Evolutionary conservation across 768 basidiomycete species (phyloP).

Genomic region (Tulasnella sp.): DNA sequence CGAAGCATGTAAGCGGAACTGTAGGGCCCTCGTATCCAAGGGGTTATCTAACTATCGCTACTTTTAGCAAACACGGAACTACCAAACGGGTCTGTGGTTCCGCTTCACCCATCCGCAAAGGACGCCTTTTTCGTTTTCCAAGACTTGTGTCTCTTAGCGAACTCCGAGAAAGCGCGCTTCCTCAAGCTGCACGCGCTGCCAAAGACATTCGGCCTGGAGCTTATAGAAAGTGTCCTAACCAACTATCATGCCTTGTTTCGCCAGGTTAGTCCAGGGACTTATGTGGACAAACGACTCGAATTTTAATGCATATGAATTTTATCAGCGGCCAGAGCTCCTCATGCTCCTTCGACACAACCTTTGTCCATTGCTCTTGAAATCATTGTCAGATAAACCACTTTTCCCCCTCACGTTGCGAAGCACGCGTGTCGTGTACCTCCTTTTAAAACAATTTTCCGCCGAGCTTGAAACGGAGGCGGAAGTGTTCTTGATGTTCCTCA

Average conservation of each 20-base stretch:
- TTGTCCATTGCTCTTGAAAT: slow-evolving; percentile 78
- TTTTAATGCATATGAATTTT: slow-evolving; percentile 8
- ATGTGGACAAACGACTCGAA: too few relatives aligned
- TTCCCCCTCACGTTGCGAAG: slow-evolving; percentile 87
- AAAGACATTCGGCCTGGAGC: slow-evolving; percentile 91
- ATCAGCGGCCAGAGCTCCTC: slow-evolving; percentile 68
- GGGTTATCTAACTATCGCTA: background rate
- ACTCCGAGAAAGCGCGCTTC: slow-evolving; percentile 69
- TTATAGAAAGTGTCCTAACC: slow-evolving; percentile 92
- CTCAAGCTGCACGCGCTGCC: slow-evolving; percentile 72
- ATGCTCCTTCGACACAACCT: slow-evolving; percentile 83
- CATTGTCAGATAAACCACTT: slow-evolving; percentile 61
- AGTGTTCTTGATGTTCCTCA: slow-evolving; percentile 58
- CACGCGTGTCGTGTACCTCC: slow-evolving; percentile 84
- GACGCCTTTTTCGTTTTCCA: slow-evolving; percentile 87
- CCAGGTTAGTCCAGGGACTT: slow-evolving; percentile 37
- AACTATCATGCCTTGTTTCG: slow-evolving; percentile 83
- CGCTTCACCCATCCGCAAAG: slow-evolving; percentile 59
- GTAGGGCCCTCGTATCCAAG: slow-evolving; percentile 1
- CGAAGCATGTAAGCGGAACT: slow-evolving; percentile 19
- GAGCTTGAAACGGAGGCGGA: slow-evolving; percentile 77
- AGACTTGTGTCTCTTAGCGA: slow-evolving; percentile 82
- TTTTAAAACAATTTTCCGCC: slow-evolving; percentile 79
- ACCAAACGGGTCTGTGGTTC: slow-evolving; percentile 54
- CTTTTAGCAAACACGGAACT: slow-evolving; percentile 25